Percentiles rank a stretch among this genome's conserved stretches.
phyloP scores from a whole-genome alignment of 2,329 filamentous ascomycete genomes.

The Pseudogymnoascus sp. region DNA sequence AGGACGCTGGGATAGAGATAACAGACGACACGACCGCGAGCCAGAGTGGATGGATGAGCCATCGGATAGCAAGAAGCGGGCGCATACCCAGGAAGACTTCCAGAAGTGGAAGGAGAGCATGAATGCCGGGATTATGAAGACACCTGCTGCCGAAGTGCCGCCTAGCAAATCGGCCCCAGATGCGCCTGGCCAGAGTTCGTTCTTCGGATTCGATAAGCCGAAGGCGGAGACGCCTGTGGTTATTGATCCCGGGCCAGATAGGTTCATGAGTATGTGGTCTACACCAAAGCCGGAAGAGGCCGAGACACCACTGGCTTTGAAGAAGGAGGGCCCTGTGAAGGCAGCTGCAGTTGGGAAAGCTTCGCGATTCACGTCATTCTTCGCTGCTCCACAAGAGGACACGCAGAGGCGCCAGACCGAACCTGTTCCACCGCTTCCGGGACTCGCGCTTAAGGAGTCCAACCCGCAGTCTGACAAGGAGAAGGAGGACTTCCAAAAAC shows the following conservation, averaged over 20 bases:
- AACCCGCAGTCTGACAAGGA: constrained; percentile 45
- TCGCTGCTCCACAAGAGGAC: constrained; percentile 49
- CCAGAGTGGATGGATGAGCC: constrained; percentile 86
- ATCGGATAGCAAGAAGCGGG: constrained; percentile 52
- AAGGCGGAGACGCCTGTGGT: constrained; percentile 47
- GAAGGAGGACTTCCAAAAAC: constrained; percentile 75
- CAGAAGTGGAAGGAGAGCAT: constrained; percentile 90
- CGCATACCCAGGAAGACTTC: constrained; percentile 82
- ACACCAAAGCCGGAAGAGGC: constrained; percentile 37
- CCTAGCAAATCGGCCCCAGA: constrained; percentile 26
- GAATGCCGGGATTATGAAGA: constrained; percentile 30
- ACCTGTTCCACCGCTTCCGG: constrained; percentile 36
- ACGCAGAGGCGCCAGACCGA: constrained; percentile 42
- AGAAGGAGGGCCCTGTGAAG: constrained; percentile 39
- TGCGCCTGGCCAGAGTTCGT: constrained; percentile 32
- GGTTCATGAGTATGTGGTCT: constrained; percentile 59
- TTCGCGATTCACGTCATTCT: constrained; percentile 81
- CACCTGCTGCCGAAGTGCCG: constrained; percentile 29
- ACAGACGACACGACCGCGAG: constrained; percentile 63
- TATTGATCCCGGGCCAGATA: constrained; percentile 62
- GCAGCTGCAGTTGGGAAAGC: constrained; percentile 55
- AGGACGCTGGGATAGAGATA: constrained; percentile 46
- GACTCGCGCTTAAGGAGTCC: constrained; percentile 20
- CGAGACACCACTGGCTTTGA: constrained; percentile 26
- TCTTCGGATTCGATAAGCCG: constrained; percentile 37